Evolutionary conservation across 2,329 filamentous ascomycete genomes (phyloP).

Genomic region (Onygenales sp.): DNA sequence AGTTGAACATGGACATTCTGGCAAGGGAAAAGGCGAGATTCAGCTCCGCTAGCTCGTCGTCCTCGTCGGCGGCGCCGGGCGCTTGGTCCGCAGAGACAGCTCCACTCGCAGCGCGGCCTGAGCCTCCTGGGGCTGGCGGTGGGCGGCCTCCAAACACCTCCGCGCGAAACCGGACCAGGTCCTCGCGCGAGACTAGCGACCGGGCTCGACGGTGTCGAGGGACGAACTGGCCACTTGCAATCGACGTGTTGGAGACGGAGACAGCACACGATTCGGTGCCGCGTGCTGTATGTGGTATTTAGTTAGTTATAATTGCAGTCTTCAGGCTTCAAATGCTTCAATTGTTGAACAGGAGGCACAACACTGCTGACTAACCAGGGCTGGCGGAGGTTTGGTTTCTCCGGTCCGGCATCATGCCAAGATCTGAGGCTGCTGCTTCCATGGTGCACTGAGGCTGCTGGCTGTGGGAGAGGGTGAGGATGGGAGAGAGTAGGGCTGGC

Average conservation of each 20-base stretch:
- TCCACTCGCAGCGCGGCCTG: neutral
- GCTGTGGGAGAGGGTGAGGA: no score
- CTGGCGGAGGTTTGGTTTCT: no score
- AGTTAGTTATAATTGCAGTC: no score
- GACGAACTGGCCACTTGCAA: constrained; percentile 1
- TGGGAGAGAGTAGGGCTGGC: no score
- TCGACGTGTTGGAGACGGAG: constrained; percentile 5
- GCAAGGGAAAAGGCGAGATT: constrained; percentile 24
- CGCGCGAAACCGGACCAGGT: constrained; percentile 12
- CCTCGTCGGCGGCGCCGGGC: constrained; percentile 1
- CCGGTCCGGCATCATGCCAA: no score
- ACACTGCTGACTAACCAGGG: neutral
- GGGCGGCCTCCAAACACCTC: constrained; percentile 8
- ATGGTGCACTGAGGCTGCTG: no score
- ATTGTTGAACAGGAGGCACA: neutral
- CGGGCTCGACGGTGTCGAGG: constrained; percentile 13
- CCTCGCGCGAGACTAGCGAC: constrained; percentile 9
- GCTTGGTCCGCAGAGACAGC: constrained; percentile 2
- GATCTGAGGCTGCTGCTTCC: no score
- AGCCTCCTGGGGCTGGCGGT: neutral
- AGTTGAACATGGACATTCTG: constrained; percentile 10
- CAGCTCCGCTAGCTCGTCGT: constrained; percentile 22
- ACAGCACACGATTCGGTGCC: constrained; percentile 5
- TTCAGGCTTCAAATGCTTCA: no score
- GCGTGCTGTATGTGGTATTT: no score